Percentiles rank a stretch among this genome's conserved stretches.
phyloP scores from a whole-genome alignment of 2,329 filamentous ascomycete genomes.

The Talaromyces atroroseus region DNA sequence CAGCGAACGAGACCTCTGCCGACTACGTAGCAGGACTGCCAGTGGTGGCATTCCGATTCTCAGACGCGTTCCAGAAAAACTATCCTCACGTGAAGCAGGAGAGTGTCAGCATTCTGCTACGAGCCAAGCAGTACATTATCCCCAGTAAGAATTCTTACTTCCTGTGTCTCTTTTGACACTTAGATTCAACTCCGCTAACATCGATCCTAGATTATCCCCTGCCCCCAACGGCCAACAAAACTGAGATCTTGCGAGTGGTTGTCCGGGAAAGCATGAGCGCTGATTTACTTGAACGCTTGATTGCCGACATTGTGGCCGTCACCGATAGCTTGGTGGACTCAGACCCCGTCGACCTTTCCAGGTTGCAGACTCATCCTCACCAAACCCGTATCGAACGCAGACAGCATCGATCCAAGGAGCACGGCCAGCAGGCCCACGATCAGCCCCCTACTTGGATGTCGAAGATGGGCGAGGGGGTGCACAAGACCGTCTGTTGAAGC shows the following conservation, averaged over 20 bases:
- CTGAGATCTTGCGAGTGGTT: conserved; percentile 63
- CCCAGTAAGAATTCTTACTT: conserved; percentile 45
- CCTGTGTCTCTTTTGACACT: neutral
- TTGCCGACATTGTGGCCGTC: conserved; percentile 55
- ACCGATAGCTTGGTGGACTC: conserved; percentile 57
- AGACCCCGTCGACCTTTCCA: conserved; percentile 48
- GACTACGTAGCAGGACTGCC: conserved; percentile 61
- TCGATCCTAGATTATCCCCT: conserved; percentile 53
- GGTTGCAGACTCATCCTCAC: conserved; percentile 38
- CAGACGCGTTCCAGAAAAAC: conserved; percentile 55
- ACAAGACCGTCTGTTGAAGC: conserved; percentile 18
- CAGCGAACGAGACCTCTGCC: conserved; percentile 48
- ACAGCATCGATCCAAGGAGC: conserved; percentile 18
- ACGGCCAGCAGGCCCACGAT: conserved; percentile 1
- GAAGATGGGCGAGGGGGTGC: conserved; percentile 16
- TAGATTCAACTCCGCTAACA: neutral
- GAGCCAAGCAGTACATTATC: conserved; percentile 65
- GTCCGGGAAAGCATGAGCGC: conserved; percentile 63
- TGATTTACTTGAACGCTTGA: conserved; percentile 60
- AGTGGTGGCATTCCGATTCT: conserved; percentile 62
- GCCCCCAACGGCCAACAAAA: conserved; percentile 56
- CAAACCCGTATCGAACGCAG: conserved; percentile 38
- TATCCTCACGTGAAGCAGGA: conserved; percentile 62
- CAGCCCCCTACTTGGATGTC: neutral
- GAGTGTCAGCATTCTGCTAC: conserved; percentile 56